These are phyloP conservation scores for Clarireedia paspali DNA, from an alignment of 2,329 filamentous ascomycete genomes.

Conservation along the genomic window DNA sequence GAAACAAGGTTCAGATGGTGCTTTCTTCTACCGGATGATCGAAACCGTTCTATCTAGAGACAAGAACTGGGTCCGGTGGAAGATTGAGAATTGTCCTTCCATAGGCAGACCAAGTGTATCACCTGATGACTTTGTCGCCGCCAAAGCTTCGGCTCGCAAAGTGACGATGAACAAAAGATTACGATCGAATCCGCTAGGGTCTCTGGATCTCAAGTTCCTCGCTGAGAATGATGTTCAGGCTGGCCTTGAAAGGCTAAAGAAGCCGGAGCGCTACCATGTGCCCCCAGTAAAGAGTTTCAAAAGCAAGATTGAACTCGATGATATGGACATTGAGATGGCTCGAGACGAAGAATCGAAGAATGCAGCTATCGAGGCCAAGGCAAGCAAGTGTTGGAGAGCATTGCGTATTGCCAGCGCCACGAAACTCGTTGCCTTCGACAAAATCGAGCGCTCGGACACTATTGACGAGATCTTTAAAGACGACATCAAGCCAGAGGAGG, in stretches of 20 bases:
- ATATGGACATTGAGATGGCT: slow-evolving; percentile 82
- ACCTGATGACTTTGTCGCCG: slow-evolving; percentile 59
- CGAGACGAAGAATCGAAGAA: slow-evolving; percentile 51
- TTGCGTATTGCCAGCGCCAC: slow-evolving; percentile 70
- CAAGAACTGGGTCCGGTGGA: slow-evolving; percentile 99
- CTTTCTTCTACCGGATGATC: slow-evolving; percentile 93
- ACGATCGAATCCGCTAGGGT: slow-evolving; percentile 60
- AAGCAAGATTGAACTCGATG: slow-evolving; percentile 66
- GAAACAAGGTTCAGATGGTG: slow-evolving; percentile 71
- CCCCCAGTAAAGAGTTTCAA: slow-evolving; percentile 66
- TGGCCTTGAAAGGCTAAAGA: slow-evolving; percentile 63
- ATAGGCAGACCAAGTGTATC: slow-evolving; percentile 72
- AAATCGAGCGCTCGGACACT: slow-evolving; percentile 76
- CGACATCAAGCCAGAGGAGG: slow-evolving; percentile 31
- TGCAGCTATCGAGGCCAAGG: slow-evolving; percentile 60
- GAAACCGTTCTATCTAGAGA: slow-evolving; percentile 92
- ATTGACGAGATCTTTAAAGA: slow-evolving; percentile 51
- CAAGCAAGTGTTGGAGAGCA: slow-evolving; percentile 86
- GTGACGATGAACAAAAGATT: slow-evolving; percentile 65
- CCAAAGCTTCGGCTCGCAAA: slow-evolving; percentile 58
- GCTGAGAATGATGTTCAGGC: slow-evolving; percentile 53
- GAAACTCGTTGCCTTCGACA: slow-evolving; percentile 74
- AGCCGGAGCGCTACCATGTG: slow-evolving; percentile 54
- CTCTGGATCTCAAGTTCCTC: slow-evolving; percentile 72
- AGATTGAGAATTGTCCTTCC: slow-evolving; percentile 83